These are phyloP conservation scores for Myriosclerotinia curreyana DNA, from an alignment of 2,329 filamentous ascomycete species.

Conservation along the genomic window DNA sequence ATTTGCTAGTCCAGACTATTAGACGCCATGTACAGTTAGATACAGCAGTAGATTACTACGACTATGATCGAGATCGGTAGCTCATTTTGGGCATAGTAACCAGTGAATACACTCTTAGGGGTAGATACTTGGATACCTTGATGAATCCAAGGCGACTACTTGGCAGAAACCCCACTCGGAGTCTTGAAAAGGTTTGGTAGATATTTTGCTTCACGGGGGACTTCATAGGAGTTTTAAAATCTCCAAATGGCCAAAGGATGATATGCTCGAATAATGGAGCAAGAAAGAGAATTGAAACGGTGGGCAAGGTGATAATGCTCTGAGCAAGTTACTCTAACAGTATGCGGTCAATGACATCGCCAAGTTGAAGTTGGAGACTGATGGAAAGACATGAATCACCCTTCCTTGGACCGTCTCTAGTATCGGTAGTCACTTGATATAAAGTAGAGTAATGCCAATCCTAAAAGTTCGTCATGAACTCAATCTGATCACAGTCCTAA, in stretches of 20 bases:
- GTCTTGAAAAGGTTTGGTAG: neutral
- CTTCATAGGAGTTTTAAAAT: conserved; percentile 19
- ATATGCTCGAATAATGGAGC: conserved; percentile 30
- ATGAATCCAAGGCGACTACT: neutral
- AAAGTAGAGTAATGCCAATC: neutral
- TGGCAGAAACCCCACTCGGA: neutral
- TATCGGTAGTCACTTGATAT: neutral
- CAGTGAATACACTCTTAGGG: conserved; percentile 27
- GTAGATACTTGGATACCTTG: conserved; percentile 1
- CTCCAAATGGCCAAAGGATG: conserved; percentile 29
- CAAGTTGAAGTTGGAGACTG: conserved; percentile 26
- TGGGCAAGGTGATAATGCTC: conserved; percentile 27
- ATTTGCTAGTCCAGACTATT: too few relatives aligned
- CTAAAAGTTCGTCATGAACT: conserved; percentile 32
- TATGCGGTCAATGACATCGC: conserved; percentile 34
- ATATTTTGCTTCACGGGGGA: neutral
- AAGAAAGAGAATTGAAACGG: conserved; percentile 28
- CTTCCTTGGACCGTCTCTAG: neutral
- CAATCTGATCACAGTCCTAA: conserved; percentile 28
- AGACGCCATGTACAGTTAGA: neutral
- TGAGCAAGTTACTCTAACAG: conserved; percentile 34
- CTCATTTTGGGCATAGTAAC: conserved; percentile 33
- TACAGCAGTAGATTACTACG: neutral
- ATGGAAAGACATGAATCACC: conserved; percentile 27
- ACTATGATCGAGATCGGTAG: conserved; percentile 55